Evolutionary conservation across 2,329 filamentous ascomycete species (phyloP).

Genomic region (Dactylellina drechsleri): DNA sequence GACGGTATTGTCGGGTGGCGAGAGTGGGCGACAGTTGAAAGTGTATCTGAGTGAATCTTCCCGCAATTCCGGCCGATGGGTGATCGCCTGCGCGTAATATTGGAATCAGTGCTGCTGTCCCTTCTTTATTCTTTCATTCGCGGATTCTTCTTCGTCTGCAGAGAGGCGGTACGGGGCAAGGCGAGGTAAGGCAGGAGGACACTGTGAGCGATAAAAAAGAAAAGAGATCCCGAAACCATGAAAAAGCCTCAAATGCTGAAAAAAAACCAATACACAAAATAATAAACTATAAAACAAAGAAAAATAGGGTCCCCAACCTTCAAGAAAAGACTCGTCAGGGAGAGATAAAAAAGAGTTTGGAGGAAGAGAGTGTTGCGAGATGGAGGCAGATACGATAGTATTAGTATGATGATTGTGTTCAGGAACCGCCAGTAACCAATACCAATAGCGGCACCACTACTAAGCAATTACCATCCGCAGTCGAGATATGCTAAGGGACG

Average conservation of each 20-base stretch:
- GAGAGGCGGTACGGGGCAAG: conserved; percentile 37
- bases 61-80: conserved; percentile 46
- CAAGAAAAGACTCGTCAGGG: neutral
- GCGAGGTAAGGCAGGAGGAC: conserved; percentile 1
- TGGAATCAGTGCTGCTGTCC: conserved; percentile 8
- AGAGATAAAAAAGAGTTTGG: conserved; percentile 15
- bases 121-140: conserved; percentile 26
- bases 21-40: neutral
- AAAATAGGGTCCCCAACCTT: neutral
- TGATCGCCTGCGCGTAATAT: conserved; percentile 47
- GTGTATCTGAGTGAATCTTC: conserved; percentile 16
- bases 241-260: conserved; percentile 53
- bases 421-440: conserved; percentile 28
- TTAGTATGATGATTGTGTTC: conserved; percentile 9
- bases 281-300: conserved; percentile 9
- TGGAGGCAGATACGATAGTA: conserved; percentile 31
- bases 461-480: too few species aligned
- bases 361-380: conserved; percentile 29
- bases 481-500: too few species aligned
- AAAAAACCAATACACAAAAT: conserved; percentile 20
- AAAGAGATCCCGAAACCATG: conserved; percentile 40
- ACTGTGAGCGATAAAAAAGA: conserved; percentile 49
- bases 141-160: conserved; percentile 45
- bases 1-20: neutral
- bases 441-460: too few species aligned